Conservation (phyloP, 441 rosid genomes). For the Dalechampia spathulata region DNA sequence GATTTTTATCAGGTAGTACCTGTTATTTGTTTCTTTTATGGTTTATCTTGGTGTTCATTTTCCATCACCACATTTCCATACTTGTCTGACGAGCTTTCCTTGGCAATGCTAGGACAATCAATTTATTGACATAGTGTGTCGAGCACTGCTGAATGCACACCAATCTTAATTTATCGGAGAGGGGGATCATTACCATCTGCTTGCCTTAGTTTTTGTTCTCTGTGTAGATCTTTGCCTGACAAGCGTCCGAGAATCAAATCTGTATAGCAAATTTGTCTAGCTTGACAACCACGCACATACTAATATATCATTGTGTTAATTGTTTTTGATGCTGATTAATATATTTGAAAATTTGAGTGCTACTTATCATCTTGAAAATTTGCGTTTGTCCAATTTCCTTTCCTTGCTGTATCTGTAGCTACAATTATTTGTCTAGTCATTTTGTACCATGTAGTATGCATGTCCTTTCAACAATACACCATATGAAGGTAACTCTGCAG, state of each 20-base stretch:
- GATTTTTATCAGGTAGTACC: not conserved
- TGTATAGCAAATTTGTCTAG: slow-evolving; percentile 29
- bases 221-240: slow-evolving; percentile 4
- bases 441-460: not conserved
- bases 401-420: too few relatives aligned
- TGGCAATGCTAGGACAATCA: slow-evolving; percentile 56
- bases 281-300: not conserved
- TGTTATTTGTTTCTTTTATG: not conserved
- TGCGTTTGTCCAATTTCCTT: too few relatives aligned
- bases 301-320: not conserved
- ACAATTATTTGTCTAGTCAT: not conserved
- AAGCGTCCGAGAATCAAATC: slow-evolving; percentile 17
- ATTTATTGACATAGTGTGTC: slow-evolving; percentile 69
- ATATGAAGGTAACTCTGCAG: too few relatives aligned
- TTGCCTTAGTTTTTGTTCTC: slow-evolving; percentile 19
- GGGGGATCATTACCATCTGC: not conserved
- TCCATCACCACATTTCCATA: not conserved
- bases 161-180: slow-evolving; percentile 31
- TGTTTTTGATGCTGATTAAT: not conserved
- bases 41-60: not conserved
- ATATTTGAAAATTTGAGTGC: not conserved
- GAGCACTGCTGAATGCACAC: slow-evolving; percentile 68
- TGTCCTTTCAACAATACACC: not conserved
- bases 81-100: slow-evolving; percentile 7
- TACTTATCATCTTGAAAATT: too few relatives aligned